Base-by-base conservation (phyloP, 345 rosid genomes). In the Schrenkiella parvula region DNA sequence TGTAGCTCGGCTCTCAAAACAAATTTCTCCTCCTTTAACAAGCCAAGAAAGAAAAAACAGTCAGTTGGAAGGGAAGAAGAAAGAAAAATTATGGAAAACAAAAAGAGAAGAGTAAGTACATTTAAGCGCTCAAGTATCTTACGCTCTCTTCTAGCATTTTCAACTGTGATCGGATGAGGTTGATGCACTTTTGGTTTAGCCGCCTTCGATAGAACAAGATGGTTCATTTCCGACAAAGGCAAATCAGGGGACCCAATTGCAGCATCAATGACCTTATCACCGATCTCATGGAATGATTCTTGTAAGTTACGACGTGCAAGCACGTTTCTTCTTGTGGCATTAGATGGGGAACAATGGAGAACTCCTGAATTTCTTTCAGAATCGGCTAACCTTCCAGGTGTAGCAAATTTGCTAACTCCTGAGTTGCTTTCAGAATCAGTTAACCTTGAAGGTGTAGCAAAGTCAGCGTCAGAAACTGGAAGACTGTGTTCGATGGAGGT, bases 1-100 rank as follows among this genome's bases (percentile, higher is more conserved):
- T 83, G 87, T 42, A 95, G 87, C 80, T 91, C 96, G 21, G 83
- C 73, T 87, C 84, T 88, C 78, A 95, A 76, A 73, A 95, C 78
- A 69, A 88, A 85, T 75, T 88, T 88, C 66, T 95, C 87, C 38
- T 84, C 87, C 97, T 95, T 80, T 67, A 35, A 52, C 21, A 60
- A 76, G 59, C 70, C 71, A 63, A 53, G 21, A 62, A 54, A 63
- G 74, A 52, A 66, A 52, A 81, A 65, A 54, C 19, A 63, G 60
- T 68, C 48, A 53, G 70, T 44, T 52, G 35, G 47, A 44, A 23
- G 57, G 39, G 15, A n/a, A 37, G 29, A 76, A 39, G 26, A 37
- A 26, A 55, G n/a, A n/a, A n/a, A n/a, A 35, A 7, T 18, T n/a
- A 57, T 46, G 19, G 31, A 38, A 7, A 58, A 66, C n/a, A n/a